A percentile compares a stretch with the other conserved stretches of the same genome.
Conservation (phyloP, 208 protist genomes). For the Acanthamoeba healyi region DNA sequence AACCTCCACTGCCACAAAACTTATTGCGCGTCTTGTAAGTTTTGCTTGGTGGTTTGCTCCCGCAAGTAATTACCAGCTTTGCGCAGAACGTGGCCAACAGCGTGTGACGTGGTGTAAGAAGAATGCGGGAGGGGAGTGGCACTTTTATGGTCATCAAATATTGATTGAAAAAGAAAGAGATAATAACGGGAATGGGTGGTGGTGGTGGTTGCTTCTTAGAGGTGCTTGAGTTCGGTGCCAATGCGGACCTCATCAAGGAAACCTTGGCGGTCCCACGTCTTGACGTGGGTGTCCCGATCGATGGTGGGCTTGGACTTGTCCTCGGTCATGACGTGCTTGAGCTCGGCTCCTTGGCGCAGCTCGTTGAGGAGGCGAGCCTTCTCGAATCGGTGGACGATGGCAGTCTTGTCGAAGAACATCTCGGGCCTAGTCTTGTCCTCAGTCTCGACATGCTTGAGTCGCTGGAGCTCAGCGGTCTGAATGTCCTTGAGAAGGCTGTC, state of each 20-base stretch:
- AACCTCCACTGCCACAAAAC: no score
- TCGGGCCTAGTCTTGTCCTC: constrained; percentile 36
- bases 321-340: constrained; percentile 39
- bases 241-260: constrained; percentile 15
- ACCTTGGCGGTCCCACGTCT: constrained; percentile 9
- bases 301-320: constrained; percentile 51
- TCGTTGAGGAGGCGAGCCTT: constrained; percentile 52
- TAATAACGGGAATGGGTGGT: background rate
- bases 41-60: no score
- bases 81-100: no score
- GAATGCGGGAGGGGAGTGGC: no score
- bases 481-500: background rate
- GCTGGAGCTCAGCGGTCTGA: background rate
- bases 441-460: constrained; percentile 58
- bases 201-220: background rate
- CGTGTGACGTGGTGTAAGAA: no score
- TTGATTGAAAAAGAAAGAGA: no score
- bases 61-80: no score
- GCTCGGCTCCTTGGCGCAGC: background rate
- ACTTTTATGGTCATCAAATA: no score
- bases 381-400: background rate
- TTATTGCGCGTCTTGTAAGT: no score
- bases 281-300: background rate
- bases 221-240: constrained; percentile 45
- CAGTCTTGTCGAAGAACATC: constrained; percentile 2